Evolutionary conservation across 2,329 filamentous ascomycete species (phyloP).

Genomic region (Incumbomyces lentus): DNA sequence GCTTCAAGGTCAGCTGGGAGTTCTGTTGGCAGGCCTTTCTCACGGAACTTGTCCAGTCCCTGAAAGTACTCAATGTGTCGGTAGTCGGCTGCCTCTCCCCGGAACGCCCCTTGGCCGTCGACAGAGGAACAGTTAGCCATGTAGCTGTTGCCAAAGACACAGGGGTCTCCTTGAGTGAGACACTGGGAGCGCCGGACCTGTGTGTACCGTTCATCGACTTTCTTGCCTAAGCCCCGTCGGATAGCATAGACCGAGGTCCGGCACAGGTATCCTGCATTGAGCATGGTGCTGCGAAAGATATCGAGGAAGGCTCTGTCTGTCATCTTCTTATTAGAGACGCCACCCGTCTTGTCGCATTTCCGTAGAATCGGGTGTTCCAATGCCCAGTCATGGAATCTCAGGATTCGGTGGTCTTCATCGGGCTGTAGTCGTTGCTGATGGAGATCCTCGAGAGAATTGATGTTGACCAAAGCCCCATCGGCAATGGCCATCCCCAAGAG

Average conservation of each 20-base stretch:
- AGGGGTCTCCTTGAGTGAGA: neutral
- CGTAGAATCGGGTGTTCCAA: constrained; percentile 7
- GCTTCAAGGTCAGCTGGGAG: too few relatives aligned
- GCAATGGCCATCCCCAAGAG: too few relatives aligned
- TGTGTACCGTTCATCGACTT: too few relatives aligned
- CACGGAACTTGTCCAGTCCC: too few relatives aligned
- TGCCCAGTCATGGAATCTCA: constrained; percentile 5
- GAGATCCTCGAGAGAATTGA: too few relatives aligned
- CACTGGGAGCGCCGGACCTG: too few relatives aligned
- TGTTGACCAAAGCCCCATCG: too few relatives aligned
- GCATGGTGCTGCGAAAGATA: constrained; percentile 7
- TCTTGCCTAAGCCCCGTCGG: too few relatives aligned
- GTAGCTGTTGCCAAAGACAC: constrained; percentile 12
- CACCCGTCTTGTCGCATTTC: constrained; percentile 9
- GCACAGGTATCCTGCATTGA: constrained; percentile 10
- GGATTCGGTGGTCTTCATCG: constrained; percentile 3
- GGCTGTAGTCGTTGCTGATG: neutral
- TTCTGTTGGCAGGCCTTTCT: too few relatives aligned
- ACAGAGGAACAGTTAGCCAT: neutral
- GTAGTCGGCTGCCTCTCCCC: too few relatives aligned
- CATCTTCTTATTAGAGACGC: constrained; percentile 12
- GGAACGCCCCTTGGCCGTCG: too few relatives aligned
- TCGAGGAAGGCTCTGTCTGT: neutral
- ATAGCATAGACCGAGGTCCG: constrained; percentile 2
- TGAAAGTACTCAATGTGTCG: too few relatives aligned